Conservation (phyloP, 176 grass and related monocot genomes). For the Zea mays region Zm-B73-REFERENCE-NAM-5.0 NC_050097.1:242195501-242196000, state of each 20-base stretch:
- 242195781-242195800: neutral
- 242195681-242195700: slow-evolving; percentile 2
- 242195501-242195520: neutral
- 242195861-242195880: neutral
- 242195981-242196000: neutral
- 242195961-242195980: neutral
- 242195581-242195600: neutral
- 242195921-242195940: neutral
- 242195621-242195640: slow-evolving; percentile 21
- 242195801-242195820: neutral
- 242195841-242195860: neutral
- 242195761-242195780: neutral
- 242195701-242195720: slow-evolving; percentile 6
- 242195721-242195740: slow-evolving; percentile 19
- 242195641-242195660: slow-evolving; percentile 18
- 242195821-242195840: neutral
- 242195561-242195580: neutral
- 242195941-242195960: neutral
- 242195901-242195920: neutral
- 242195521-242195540: neutral
- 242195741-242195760: slow-evolving; percentile 9
- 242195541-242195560: neutral
- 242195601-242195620: neutral
- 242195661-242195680: slow-evolving; percentile 10
- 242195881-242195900: neutral